Conservation (phyloP, 305 asterid genomes). For the Solanum hybrid region DNA sequence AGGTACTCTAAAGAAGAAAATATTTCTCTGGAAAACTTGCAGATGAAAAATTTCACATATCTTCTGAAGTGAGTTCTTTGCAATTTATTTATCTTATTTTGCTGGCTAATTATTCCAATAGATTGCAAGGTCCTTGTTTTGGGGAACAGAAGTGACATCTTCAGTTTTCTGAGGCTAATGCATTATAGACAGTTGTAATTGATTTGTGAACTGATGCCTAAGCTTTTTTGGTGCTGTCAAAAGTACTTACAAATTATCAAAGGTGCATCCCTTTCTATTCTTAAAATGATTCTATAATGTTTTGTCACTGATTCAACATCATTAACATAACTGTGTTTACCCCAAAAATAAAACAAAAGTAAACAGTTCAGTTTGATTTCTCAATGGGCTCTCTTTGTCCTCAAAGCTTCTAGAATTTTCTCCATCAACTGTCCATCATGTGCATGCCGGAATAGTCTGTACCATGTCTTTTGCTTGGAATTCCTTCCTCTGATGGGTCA, state of each 20-base stretch:
- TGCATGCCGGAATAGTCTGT: neutral
- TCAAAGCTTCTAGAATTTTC: neutral
- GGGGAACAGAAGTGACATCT: neutral
- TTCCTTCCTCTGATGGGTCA: neutral
- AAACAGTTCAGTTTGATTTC: neutral
- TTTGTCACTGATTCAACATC: neutral
- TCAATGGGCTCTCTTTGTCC: neutral
- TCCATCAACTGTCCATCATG: neutral
- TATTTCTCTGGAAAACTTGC: slow-evolving; percentile 47
- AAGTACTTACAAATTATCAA: neutral
- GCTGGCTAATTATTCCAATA: neutral
- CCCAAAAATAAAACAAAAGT: neutral
- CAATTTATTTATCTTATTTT: neutral
- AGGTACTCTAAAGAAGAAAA: slow-evolving; percentile 98
- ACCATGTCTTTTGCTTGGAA: neutral
- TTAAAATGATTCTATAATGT: neutral
- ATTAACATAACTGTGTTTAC: neutral
- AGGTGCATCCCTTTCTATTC: neutral
- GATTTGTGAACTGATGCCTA: neutral
- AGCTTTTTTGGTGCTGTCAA: neutral
- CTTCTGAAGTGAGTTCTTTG: slow-evolving; percentile 53
- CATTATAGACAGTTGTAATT: neutral
- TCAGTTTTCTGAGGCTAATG: neutral
- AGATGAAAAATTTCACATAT: slow-evolving; percentile 56
- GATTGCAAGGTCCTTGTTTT: neutral